A percentile compares a stretch with the other conserved stretches of the same genome.
These are phyloP conservation scores for Boletales sp. DNA, from an alignment of 768 basidiomycete genomes.

Conservation along the genomic window DNA sequence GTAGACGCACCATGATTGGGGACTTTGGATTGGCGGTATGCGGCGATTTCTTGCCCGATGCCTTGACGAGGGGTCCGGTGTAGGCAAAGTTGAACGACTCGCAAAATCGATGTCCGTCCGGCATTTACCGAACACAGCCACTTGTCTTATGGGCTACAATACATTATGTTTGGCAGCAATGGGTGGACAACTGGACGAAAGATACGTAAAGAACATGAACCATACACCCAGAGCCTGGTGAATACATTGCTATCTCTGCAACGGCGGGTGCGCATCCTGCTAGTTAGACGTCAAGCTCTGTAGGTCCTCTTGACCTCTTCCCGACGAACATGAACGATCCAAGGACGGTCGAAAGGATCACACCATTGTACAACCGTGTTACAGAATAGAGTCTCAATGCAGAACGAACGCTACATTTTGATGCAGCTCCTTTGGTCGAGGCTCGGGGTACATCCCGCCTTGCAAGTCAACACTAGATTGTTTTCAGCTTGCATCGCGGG, in stretches of 20 bases:
- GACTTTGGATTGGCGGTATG: conserved; percentile 13
- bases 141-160: too few relatives aligned
- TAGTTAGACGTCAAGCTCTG: too few relatives aligned
- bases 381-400: neutral
- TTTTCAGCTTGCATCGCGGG: neutral
- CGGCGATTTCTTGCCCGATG: conserved; percentile 25
- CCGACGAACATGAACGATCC: too few relatives aligned
- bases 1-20: conserved; percentile 36
- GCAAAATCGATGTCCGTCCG: conserved; percentile 36
- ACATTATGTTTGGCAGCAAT: too few relatives aligned
- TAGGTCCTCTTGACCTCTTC: too few relatives aligned
- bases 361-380: neutral
- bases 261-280: too few relatives aligned
- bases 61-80: conserved; percentile 22
- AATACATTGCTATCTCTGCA: too few relatives aligned
- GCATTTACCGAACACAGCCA: conserved; percentile 40
- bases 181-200: too few relatives aligned
- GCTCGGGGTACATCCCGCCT: conserved; percentile 11
- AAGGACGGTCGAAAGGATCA: too few relatives aligned
- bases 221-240: too few relatives aligned
- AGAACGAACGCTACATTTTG: conserved; percentile 6
- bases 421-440: conserved; percentile 11
- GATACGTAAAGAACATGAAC: too few relatives aligned
- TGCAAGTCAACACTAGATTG: conserved; percentile 10
- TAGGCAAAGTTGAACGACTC: conserved; percentile 1